These are phyloP conservation scores for Hibiscus mutabilis DNA, from an alignment of 345 rosid genomes.

Conservation along the genomic window DNA sequence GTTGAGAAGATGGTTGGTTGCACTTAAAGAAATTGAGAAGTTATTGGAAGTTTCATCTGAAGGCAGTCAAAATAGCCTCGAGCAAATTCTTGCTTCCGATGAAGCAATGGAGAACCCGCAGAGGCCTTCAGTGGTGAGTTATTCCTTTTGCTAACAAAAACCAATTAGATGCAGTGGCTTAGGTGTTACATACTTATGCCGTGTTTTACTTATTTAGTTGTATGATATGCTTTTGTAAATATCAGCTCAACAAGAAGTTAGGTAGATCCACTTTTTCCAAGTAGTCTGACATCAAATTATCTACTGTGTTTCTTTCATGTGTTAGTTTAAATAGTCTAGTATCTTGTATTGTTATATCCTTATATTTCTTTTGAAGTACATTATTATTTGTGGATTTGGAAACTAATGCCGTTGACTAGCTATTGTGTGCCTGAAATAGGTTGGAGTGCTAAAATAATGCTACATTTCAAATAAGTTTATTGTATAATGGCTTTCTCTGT, in stretches of 20 bases:
- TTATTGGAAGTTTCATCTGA: constrained; percentile 26
- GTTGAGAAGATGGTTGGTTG: constrained; percentile 70
- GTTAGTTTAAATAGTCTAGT: neutral
- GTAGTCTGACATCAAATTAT: neutral
- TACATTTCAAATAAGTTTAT: neutral
- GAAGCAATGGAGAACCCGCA: constrained; percentile 42
- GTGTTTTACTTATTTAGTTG: neutral
- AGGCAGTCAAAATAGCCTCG: constrained; percentile 34
- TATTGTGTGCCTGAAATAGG: neutral
- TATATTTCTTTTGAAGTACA: neutral
- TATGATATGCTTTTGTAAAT: neutral
- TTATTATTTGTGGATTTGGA: neutral
- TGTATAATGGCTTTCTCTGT: constrained; percentile 6
- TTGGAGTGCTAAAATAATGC: neutral
- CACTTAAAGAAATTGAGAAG: constrained; percentile 64
- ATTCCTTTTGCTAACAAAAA: neutral
- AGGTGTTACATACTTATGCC: neutral
- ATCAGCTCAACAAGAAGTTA: neutral
- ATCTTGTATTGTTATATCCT: neutral
- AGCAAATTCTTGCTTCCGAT: constrained; percentile 39
- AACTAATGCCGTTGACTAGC: neutral
- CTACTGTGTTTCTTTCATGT: neutral
- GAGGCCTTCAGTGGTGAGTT: constrained; percentile 45
- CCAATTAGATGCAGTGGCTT: neutral
- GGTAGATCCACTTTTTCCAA: neutral